phyloP scores from a whole-genome alignment of 148 eudicot genomes.

The Agrostemma githago region DNA sequence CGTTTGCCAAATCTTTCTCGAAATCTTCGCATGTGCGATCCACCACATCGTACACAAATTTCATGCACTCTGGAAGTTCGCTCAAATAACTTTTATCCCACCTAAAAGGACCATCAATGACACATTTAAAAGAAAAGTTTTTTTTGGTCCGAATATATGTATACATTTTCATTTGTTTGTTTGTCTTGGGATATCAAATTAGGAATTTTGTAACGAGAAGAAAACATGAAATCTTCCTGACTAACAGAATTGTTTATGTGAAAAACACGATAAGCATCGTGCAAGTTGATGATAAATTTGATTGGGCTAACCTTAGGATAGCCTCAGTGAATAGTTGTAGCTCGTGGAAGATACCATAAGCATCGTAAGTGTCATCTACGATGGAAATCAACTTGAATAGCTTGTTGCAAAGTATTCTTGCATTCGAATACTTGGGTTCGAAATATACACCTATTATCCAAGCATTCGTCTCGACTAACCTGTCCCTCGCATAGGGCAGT shows the following conservation, averaged over 20 bases:
- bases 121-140: too few relatives aligned
- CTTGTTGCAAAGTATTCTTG: constrained; percentile 12
- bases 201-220: too few relatives aligned
- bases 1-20: too few relatives aligned
- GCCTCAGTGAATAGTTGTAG: constrained; percentile 30
- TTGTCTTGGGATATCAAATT: too few relatives aligned
- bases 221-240: too few relatives aligned
- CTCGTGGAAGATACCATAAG: constrained; percentile 21
- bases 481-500: constrained; percentile 32
- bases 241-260: too few relatives aligned
- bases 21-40: constrained; percentile 26
- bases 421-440: constrained; percentile 23
- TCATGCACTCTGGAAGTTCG: constrained; percentile 36
- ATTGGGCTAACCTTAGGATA: constrained; percentile 40
- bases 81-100: constrained; percentile 32
- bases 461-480: constrained; percentile 37
- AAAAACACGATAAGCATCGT: too few relatives aligned
- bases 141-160: too few relatives aligned
- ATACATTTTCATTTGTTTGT: too few relatives aligned
- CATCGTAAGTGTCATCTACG: constrained; percentile 29
- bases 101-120: too few relatives aligned
- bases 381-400: constrained; percentile 16
- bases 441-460: constrained; percentile 26
- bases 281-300: too few relatives aligned
- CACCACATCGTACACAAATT: constrained; percentile 19